Evolutionary conservation across 805 yeast species (phyloP).

Genomic region (Kodamaea sagamina): DNA sequence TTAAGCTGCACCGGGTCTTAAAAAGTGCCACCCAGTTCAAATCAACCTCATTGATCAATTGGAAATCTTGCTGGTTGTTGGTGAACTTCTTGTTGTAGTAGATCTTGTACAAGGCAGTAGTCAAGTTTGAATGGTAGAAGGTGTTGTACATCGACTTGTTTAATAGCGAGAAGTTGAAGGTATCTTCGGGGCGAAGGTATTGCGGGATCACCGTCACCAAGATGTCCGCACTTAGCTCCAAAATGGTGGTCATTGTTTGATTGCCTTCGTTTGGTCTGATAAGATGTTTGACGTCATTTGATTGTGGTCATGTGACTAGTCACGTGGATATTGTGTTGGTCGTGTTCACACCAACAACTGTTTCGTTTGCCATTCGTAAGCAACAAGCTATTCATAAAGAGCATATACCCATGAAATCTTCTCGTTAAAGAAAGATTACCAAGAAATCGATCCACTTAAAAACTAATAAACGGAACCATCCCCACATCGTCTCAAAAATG

Average conservation of each 20-base stretch:
- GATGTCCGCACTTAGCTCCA: constrained; percentile 44
- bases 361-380: too few relatives aligned
- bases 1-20: constrained; percentile 32
- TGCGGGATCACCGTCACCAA: constrained; percentile 36
- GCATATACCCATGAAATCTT: too few relatives aligned
- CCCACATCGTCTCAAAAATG: too few relatives aligned
- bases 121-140: constrained; percentile 30
- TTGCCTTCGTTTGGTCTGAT: not conserved
- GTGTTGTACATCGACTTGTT: constrained; percentile 34
- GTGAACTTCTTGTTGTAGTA: constrained; percentile 47
- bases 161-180: constrained; percentile 34
- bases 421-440: too few relatives aligned
- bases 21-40: constrained; percentile 55
- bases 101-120: constrained; percentile 36
- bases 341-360: too few relatives aligned
- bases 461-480: too few relatives aligned
- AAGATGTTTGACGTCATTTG: not conserved
- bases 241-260: constrained; percentile 1
- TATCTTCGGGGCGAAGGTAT: constrained; percentile 39
- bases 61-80: constrained; percentile 39
- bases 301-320: not conserved
- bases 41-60: constrained; percentile 25
- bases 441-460: too few relatives aligned
- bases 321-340: too few relatives aligned
- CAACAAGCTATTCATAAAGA: too few relatives aligned